A percentile compares a stretch with the other conserved stretches of the same genome.
Conservation (phyloP, 495 filamentous ascomycete species). For the Xanthoparmelia taractica region DNA sequence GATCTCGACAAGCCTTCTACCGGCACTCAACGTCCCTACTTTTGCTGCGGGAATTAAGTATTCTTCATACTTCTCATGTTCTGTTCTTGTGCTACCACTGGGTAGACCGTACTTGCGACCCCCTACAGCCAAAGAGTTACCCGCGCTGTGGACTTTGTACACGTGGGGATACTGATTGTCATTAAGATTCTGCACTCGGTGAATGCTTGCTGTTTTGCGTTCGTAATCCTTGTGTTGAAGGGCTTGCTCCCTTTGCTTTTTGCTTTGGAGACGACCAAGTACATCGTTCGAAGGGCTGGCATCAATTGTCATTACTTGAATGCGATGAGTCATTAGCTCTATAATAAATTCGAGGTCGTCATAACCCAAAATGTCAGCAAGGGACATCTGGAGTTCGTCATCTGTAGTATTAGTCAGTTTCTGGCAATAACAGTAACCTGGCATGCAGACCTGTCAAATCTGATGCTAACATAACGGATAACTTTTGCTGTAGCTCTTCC, state of each 20-base stretch:
- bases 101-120: constrained; percentile 75
- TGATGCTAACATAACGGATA: constrained; percentile 58
- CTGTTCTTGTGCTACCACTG: constrained; percentile 51
- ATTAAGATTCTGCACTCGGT: constrained; percentile 52
- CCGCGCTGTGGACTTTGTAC: constrained; percentile 70
- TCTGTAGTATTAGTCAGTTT: constrained; percentile 35
- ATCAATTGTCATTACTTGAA: constrained; percentile 46
- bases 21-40: constrained; percentile 62
- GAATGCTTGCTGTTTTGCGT: constrained; percentile 70
- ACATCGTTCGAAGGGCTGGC: constrained; percentile 43
- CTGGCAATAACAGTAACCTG: background rate
- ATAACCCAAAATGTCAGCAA: constrained; percentile 89
- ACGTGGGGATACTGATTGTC: constrained; percentile 81
- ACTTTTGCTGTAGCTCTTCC: constrained; percentile 58
- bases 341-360: constrained; percentile 86
- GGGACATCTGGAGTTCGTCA: constrained; percentile 75
- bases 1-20: constrained; percentile 69
- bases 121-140: constrained; percentile 68
- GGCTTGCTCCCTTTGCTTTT: constrained; percentile 66
- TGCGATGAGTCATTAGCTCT: constrained; percentile 66
- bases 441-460: constrained; percentile 33
- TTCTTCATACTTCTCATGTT: constrained; percentile 75
- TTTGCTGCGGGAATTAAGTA: constrained; percentile 74
- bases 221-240: constrained; percentile 66
- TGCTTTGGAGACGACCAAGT: constrained; percentile 57